Percentiles rank a stretch among this genome's conserved stretches.
Evolutionary conservation across 345 rosid species (phyloP).

Genomic region (Citrus glauca): DNA sequence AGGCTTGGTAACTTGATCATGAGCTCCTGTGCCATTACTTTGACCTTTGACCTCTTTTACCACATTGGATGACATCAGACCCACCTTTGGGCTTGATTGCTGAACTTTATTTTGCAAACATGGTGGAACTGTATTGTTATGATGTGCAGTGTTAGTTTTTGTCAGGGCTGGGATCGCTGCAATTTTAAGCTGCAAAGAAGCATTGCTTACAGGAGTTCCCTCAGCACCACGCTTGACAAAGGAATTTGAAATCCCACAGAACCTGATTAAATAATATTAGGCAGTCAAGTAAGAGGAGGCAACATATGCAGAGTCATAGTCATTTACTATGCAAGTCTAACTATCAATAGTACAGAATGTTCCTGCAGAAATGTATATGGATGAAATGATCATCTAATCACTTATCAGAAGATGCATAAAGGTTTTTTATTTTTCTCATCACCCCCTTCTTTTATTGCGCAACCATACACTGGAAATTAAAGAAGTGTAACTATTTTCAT

Average conservation of each 20-base stretch:
- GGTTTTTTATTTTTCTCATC: neutral
- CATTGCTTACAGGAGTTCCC: conserved; percentile 31
- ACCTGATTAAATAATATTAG: conserved; percentile 42
- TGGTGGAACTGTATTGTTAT: conserved; percentile 22
- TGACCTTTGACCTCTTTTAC: conserved; percentile 41
- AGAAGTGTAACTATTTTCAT: neutral
- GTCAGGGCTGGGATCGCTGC: conserved; percentile 28
- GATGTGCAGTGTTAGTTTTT: conserved; percentile 22
- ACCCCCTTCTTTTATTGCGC: neutral
- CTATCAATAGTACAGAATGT: neutral
- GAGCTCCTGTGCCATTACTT: conserved; percentile 24
- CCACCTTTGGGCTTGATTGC: conserved; percentile 34
- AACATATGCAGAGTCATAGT: neutral
- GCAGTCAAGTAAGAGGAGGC: neutral
- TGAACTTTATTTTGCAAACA: conserved; percentile 35
- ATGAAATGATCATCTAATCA: neutral
- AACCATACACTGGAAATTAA: neutral
- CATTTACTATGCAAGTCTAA: neutral
- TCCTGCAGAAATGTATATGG: neutral
- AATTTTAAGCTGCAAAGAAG: conserved; percentile 31
- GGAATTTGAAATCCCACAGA: conserved; percentile 70
- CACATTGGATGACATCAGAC: conserved; percentile 23
- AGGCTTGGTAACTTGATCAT: conserved; percentile 32
- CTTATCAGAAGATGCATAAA: neutral
- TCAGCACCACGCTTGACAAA: conserved; percentile 54